Percentiles rank a stretch among this genome's conserved stretches.
Conservation (phyloP, 75 land plant species). For the Ceratopteris richardii region DNA sequence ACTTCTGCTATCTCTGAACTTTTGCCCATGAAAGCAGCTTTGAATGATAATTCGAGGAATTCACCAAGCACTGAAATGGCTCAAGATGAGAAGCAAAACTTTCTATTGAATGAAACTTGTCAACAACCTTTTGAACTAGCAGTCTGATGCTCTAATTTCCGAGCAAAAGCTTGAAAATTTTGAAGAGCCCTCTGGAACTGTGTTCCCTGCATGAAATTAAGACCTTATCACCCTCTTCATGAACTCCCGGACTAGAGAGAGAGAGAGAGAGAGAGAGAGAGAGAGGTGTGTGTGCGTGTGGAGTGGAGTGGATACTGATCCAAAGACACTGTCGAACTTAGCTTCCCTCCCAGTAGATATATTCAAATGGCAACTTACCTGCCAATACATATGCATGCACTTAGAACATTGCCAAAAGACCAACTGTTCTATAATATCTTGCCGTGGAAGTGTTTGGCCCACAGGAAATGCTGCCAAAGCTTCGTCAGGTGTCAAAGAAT, state of each 20-base stretch:
- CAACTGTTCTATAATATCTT: constrained; percentile 38
- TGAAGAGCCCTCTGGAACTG: constrained; percentile 14
- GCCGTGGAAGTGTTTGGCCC: constrained; percentile 60
- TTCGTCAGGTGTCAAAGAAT: constrained; percentile 68
- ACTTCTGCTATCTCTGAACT: too few relatives aligned
- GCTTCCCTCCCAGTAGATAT: too few relatives aligned
- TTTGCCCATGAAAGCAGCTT: too few relatives aligned
- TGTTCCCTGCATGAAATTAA: constrained; percentile 9
- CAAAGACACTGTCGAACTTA: background rate
- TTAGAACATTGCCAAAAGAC: constrained; percentile 95
- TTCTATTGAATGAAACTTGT: too few relatives aligned
- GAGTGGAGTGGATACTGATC: background rate
- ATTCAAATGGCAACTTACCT: constrained; percentile 39
- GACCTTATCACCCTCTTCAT: background rate
- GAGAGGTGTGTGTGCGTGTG: too few relatives aligned
- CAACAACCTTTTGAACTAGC: too few relatives aligned
- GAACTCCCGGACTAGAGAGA: too few relatives aligned
- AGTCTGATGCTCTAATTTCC: too few relatives aligned
- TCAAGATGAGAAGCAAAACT: too few relatives aligned
- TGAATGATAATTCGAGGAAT: too few relatives aligned
- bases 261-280: too few relatives aligned
- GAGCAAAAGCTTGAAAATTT: constrained; percentile 7
- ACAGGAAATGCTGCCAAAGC: constrained; percentile 70
- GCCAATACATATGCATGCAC: constrained; percentile 92
- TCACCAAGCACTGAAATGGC: too few relatives aligned